Percentiles rank a stretch among this genome's conserved stretches.
Evolutionary conservation across 2,329 filamentous ascomycete species (phyloP).

Genomic region (Tolypocladium paradoxum): DNA sequence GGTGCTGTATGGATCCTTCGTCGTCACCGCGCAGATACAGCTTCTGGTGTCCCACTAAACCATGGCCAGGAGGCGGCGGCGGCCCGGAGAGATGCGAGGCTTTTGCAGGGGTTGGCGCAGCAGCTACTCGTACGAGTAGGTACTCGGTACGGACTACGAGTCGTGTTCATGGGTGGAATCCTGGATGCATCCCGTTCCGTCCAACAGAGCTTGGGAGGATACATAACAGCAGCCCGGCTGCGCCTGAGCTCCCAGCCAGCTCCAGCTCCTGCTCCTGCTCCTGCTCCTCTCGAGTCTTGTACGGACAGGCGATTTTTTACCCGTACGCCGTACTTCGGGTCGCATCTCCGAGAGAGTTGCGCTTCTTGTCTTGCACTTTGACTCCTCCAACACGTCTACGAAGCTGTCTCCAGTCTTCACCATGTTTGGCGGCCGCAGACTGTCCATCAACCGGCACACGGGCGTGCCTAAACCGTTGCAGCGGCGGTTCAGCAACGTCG

Average conservation of each 20-base stretch:
- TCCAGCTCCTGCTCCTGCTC: background rate
- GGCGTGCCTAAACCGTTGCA: constrained; percentile 43
- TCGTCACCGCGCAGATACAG: background rate
- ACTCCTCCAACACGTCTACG: background rate
- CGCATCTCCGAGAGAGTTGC: background rate
- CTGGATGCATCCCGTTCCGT: background rate
- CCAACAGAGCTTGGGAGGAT: background rate
- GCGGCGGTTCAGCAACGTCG: constrained; percentile 48
- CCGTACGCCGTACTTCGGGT: background rate
- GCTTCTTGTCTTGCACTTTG: background rate
- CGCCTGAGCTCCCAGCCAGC: background rate
- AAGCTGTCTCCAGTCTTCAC: constrained; percentile 13
- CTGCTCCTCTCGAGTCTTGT: background rate
- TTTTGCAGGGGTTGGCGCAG: background rate
- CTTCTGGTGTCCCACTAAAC: background rate
- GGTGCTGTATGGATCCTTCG: background rate
- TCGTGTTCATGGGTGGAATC: background rate
- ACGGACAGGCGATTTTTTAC: background rate
- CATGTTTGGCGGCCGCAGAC: constrained; percentile 49
- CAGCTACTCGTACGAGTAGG: too few relatives aligned
- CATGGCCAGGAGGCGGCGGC: background rate
- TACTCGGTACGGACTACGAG: too few relatives aligned
- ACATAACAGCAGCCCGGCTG: background rate
- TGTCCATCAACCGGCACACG: constrained; percentile 57
- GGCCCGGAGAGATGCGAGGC: background rate